A percentile compares a stretch with the other conserved stretches of the same genome.
Conservation (phyloP, 495 filamentous ascomycete species). For the Penicillium desertorum region DNA sequence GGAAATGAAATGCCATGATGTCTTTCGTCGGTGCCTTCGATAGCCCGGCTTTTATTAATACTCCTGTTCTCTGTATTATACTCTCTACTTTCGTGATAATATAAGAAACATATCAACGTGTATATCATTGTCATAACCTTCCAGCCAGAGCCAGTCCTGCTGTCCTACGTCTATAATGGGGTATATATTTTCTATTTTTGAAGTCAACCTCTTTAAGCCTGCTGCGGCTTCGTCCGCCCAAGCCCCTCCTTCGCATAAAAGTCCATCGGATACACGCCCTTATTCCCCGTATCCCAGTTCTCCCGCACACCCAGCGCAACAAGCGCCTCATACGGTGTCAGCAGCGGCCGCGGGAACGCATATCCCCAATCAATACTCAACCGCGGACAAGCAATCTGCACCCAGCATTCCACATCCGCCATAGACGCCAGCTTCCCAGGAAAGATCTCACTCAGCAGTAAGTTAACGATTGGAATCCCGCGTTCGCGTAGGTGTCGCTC, state of each 20-base stretch:
- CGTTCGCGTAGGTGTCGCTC: constrained; percentile 67
- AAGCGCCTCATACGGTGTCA: constrained; percentile 94
- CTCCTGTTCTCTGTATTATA: background rate
- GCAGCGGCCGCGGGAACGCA: constrained; percentile 81
- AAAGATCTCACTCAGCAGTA: constrained; percentile 91
- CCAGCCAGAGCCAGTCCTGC: constrained; percentile 19
- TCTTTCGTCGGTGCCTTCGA: constrained; percentile 14
- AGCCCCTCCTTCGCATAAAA: constrained; percentile 93
- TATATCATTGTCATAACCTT: constrained; percentile 8
- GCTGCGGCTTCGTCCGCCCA: constrained; percentile 67
- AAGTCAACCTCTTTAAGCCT: constrained; percentile 12
- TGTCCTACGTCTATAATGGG: constrained; percentile 21
- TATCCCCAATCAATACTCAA: constrained; percentile 99
- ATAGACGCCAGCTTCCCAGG: constrained; percentile 92
- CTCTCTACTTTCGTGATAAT: background rate
- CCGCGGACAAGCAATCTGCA: constrained; percentile 93
- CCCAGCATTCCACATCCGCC: constrained; percentile 92
- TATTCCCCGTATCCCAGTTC: constrained; percentile 67
- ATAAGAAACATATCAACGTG: background rate
- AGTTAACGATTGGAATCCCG: constrained; percentile 74
- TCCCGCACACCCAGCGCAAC: constrained; percentile 77
- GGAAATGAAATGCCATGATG: constrained; percentile 16
- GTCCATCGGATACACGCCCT: constrained; percentile 93
- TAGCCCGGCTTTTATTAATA: constrained; percentile 14
- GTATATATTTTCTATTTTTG: constrained; percentile 18